Evolutionary conservation across 225 moss, liverwort and hornwort genomes (phyloP).

Genomic region (Marchantia polymorpha): DNA sequence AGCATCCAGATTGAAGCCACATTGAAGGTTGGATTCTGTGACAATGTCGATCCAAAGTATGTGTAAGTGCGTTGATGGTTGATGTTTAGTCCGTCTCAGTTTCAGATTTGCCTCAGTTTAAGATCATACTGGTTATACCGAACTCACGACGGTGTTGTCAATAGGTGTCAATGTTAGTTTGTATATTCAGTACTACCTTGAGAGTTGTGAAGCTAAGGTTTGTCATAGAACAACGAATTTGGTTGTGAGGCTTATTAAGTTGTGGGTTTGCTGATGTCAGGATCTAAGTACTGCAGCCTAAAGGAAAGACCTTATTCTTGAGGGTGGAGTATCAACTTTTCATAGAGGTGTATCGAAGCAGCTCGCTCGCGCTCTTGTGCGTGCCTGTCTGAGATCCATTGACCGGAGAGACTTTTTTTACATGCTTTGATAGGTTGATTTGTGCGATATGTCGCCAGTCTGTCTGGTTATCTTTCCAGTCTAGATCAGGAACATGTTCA

Average conservation of each 20-base stretch:
- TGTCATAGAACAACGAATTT: background rate
- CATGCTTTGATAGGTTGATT: background rate
- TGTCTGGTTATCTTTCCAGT: background rate
- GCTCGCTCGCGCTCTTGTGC: background rate
- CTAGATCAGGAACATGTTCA: background rate
- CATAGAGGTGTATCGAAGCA: constrained; percentile 3
- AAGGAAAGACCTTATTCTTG: background rate
- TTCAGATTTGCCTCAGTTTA: too few relatives aligned
- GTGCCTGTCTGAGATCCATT: background rate
- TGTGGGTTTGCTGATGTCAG: background rate
- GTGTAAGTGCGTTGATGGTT: background rate
- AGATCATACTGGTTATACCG: too few relatives aligned
- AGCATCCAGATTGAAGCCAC: constrained; percentile 1
- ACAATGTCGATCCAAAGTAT: background rate
- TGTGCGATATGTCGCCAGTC: background rate
- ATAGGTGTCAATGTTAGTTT: too few relatives aligned
- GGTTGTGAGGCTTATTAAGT: background rate
- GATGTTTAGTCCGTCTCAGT: too few relatives aligned
- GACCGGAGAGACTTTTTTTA: background rate
- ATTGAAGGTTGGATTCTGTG: background rate
- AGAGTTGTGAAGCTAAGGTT: background rate
- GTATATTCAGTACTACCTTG: too few relatives aligned
- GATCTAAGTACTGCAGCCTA: background rate
- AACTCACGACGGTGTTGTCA: too few relatives aligned
- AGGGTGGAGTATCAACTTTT: background rate